Base-by-base conservation (phyloP, 2,329 filamentous ascomycete genomes). In the Fusarium nodosum region DNA sequence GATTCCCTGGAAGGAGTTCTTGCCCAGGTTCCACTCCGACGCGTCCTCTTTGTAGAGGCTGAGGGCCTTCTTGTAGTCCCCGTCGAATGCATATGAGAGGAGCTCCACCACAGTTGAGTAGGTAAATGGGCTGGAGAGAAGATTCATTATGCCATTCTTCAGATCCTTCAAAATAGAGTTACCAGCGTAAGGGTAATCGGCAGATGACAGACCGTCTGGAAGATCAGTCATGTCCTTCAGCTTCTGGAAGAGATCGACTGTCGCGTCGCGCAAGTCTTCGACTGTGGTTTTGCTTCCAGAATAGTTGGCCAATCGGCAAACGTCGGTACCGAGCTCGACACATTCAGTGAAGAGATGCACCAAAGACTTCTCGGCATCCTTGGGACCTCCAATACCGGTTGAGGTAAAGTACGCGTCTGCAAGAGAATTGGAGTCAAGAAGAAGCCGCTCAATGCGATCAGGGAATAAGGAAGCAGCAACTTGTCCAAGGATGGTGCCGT, bases 381-480 rank as follows among this genome's bases (percentile, higher is more conserved):
- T 58, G 2, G 64, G 54, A 0, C 64, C 67, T 36, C 64, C 60
- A 26, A 53, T 38, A 12, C 64, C 57, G 13, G 58, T 58, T 2
- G 64, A 46, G 1, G 58, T 57, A 20, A 56, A 33, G 28, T 73
- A 73, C 1, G 51, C 55, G 26, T 63, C 64, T 9, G 64, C 72
- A 16, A 70, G 51, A 2, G 58, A 60, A 38, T 67, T 68, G 1
- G 63, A 66, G 57, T 76, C 65, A 60, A 75, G 58, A 10, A 75
- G 55, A 13, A 76, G 46, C n/a, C 70, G 56, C 1, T 33, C 72
- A n/a, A 76, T 52, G 2, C 67, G 67, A 10, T 73, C 61, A 1
- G 74, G 74, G 28, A 73, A 75, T 55, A 76, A 68, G 15, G 74
- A 54, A 0, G 74, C 72, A 5, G 60, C 60, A 5, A 69, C 63